Evolutionary conservation across 164 flowering plant species (phyloP).

Genomic region (Magnolia officinalis): DNA sequence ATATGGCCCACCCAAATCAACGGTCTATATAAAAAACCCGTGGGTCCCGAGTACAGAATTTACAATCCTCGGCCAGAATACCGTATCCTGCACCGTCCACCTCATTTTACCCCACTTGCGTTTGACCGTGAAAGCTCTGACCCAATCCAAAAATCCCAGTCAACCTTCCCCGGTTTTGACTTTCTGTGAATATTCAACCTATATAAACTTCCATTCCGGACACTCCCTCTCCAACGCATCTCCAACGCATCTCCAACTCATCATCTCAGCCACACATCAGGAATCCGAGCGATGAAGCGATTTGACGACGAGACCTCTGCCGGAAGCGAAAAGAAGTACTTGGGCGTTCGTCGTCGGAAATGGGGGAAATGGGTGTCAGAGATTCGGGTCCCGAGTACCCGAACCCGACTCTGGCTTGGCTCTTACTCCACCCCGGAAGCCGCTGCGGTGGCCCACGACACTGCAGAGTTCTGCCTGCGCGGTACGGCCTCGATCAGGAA

Average conservation of each 20-base stretch:
- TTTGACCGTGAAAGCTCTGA: neutral
- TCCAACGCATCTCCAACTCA: neutral
- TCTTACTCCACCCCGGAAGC: slow-evolving; percentile 59
- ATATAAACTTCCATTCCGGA: neutral
- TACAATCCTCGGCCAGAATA: no score
- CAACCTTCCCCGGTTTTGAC: neutral
- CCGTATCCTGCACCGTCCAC: no score
- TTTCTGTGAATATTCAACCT: neutral
- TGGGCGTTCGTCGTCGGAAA: slow-evolving; percentile 50
- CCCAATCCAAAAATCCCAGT: neutral
- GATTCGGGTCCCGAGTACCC: slow-evolving; percentile 55
- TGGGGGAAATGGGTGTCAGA: slow-evolving; percentile 91
- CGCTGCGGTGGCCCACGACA: slow-evolving; percentile 68
- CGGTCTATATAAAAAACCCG: no score
- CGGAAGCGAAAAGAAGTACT: slow-evolving; percentile 15
- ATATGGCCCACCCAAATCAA: no score
- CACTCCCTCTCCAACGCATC: neutral
- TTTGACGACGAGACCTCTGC: neutral
- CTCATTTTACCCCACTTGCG: neutral
- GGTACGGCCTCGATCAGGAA: slow-evolving; percentile 21
- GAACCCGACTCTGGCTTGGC: slow-evolving; percentile 70
- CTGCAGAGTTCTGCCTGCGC: slow-evolving; percentile 47
- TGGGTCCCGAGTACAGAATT: no score
- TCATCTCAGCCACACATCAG: neutral
- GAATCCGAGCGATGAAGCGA: neutral